A percentile compares a stretch with the other conserved stretches of the same genome.
phyloP scores from a whole-genome alignment of 139 green algal genomes.

The Zygnema circumcarinatum region DNA sequence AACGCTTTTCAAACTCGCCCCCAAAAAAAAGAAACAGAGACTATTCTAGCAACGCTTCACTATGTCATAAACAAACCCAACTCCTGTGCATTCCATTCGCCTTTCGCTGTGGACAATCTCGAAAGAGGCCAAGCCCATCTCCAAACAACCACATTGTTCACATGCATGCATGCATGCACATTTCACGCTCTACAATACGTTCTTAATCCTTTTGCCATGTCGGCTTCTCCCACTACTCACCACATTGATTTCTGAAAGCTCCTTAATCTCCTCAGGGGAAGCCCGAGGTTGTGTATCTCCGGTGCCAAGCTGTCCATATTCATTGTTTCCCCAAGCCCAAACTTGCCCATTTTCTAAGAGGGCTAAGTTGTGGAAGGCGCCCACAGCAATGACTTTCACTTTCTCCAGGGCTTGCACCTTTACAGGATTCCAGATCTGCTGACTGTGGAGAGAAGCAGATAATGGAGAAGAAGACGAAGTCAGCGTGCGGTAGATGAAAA shows the following conservation, averaged over 20 bases:
- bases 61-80: too few species aligned
- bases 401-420: constrained; percentile 25
- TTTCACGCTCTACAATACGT: too few species aligned
- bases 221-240: constrained; percentile 27
- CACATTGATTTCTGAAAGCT: constrained; percentile 22
- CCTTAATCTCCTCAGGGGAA: constrained; percentile 3
- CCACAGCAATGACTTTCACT: constrained; percentile 30
- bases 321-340: constrained; percentile 71
- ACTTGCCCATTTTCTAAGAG: constrained; percentile 52
- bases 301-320: constrained; percentile 64
- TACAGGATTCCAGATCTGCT: constrained; percentile 53
- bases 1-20: neutral
- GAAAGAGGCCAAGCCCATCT: too few species aligned
- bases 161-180: too few species aligned
- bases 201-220: too few species aligned
- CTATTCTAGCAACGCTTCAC: neutral
- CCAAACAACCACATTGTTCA: too few species aligned
- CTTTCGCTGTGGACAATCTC: too few species aligned
- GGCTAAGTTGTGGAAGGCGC: constrained; percentile 47
- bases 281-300: constrained; percentile 52
- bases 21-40: constrained; percentile 23
- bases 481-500: too few species aligned
- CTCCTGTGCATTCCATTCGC: too few species aligned
- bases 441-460: constrained; percentile 2
- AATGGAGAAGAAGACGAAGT: neutral